These are phyloP conservation scores for Grammothele lineata DNA, from an alignment of 768 basidiomycete species.

Conservation along the genomic window DNA sequence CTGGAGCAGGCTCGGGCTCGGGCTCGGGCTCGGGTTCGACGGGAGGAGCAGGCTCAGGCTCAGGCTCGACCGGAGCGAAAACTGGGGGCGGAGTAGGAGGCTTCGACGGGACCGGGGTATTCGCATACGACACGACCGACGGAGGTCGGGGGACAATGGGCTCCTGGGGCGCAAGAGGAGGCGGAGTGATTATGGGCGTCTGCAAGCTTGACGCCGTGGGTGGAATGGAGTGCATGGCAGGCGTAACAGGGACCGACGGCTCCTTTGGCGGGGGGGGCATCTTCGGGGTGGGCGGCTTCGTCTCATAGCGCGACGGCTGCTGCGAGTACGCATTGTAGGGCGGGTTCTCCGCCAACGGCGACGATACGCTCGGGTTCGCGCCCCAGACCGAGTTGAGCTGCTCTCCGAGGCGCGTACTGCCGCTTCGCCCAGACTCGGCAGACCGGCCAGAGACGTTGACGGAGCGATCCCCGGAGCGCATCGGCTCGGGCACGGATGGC, in stretches of 20 bases:
- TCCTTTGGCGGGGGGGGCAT: conserved; percentile 3
- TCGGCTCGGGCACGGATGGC: conserved; percentile 18
- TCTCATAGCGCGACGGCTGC: conserved; percentile 2
- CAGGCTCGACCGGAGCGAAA: not conserved
- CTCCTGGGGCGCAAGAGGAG: conserved; percentile 3
- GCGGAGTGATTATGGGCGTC: conserved; percentile 7
- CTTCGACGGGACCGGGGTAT: not conserved
- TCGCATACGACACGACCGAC: conserved; percentile 8
- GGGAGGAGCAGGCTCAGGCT: not conserved
- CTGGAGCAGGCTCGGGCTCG: not conserved
- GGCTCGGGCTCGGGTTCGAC: not conserved
- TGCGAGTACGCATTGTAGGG: conserved; percentile 12
- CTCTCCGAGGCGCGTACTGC: conserved; percentile 34
- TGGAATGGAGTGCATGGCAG: conserved; percentile 1
- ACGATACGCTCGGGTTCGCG: conserved; percentile 3
- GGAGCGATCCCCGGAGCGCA: conserved; percentile 31
- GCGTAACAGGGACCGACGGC: not conserved
- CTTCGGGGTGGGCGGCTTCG: conserved; percentile 2
- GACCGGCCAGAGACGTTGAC: conserved; percentile 27
- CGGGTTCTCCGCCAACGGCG: conserved; percentile 13
- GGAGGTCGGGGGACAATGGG: not conserved
- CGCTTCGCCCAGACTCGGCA: conserved; percentile 32
- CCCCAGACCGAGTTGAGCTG: conserved; percentile 50
- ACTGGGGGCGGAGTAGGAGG: conserved; percentile 1
- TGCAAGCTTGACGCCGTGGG: conserved; percentile 6